These are phyloP conservation scores for Rhodomyrtus psidioides DNA, from an alignment of 441 rosid species.

Conservation along the genomic window DNA sequence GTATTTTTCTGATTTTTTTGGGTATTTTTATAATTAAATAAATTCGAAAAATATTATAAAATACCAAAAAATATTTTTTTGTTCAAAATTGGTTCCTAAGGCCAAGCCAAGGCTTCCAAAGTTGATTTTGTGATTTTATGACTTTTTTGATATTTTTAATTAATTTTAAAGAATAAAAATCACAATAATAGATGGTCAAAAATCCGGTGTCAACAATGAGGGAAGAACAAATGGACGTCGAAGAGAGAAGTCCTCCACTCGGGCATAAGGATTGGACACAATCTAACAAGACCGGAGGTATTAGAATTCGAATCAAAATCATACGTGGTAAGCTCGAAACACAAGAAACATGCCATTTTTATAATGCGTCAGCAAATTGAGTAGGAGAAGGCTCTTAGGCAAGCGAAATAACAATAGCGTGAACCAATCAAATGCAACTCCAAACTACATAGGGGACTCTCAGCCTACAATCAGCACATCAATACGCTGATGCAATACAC, in stretches of 20 bases:
- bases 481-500: background rate
- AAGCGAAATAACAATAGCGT: background rate
- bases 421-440: background rate
- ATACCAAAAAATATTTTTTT: no score
- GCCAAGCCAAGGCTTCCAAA: no score
- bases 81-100: no score
- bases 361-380: background rate
- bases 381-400: background rate
- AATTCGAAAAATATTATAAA: no score
- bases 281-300: background rate
- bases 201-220: no score
- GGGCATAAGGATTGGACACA: background rate
- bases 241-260: rapidly evolving
- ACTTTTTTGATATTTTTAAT: no score
- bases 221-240: no score
- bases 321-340: background rate
- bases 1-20: no score
- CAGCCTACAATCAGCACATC: background rate
- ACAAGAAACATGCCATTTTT: rapidly evolving
- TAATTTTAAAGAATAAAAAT: no score
- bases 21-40: no score
- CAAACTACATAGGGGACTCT: background rate
- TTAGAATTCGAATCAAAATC: background rate
- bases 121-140: no score
- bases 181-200: no score